These are phyloP conservation scores for Elymus sibiricus DNA, from an alignment of 176 grass and related monocot species.

Conservation along the genomic window DNA sequence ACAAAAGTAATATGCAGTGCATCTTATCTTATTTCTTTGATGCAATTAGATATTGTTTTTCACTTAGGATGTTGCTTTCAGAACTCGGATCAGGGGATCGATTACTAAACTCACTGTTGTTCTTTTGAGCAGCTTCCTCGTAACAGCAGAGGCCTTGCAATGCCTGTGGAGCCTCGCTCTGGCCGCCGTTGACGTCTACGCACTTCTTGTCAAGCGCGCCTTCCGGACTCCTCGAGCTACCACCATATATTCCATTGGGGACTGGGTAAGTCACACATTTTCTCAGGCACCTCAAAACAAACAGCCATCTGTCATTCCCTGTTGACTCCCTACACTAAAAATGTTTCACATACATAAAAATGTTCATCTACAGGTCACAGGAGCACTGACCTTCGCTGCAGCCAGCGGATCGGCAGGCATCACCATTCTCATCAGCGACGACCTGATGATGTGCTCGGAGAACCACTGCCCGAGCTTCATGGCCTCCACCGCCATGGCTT, in stretches of 20 bases:
- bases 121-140: constrained; percentile 58
- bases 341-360: not conserved
- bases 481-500: constrained; percentile 79
- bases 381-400: constrained; percentile 64
- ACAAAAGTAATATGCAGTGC: not conserved
- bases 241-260: constrained; percentile 73
- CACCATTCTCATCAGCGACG: constrained; percentile 74
- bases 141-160: constrained; percentile 74
- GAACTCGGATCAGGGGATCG: not conserved
- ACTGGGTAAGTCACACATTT: constrained; percentile 54
- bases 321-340: not conserved
- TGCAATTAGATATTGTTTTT: not conserved
- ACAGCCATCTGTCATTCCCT: not conserved
- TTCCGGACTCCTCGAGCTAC: constrained; percentile 43
- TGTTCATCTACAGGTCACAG: constrained; percentile 60
- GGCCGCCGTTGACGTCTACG: constrained; percentile 70
- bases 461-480: constrained; percentile 84
- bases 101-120: constrained; percentile 11
- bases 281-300: not conserved
- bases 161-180: constrained; percentile 75
- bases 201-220: constrained; percentile 78
- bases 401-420: constrained; percentile 88
- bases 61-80: not conserved
- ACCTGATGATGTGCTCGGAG: constrained; percentile 53
- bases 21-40: not conserved